Conservation (phyloP, 139 green algal species). For the Picochlorum sp. region DNA sequence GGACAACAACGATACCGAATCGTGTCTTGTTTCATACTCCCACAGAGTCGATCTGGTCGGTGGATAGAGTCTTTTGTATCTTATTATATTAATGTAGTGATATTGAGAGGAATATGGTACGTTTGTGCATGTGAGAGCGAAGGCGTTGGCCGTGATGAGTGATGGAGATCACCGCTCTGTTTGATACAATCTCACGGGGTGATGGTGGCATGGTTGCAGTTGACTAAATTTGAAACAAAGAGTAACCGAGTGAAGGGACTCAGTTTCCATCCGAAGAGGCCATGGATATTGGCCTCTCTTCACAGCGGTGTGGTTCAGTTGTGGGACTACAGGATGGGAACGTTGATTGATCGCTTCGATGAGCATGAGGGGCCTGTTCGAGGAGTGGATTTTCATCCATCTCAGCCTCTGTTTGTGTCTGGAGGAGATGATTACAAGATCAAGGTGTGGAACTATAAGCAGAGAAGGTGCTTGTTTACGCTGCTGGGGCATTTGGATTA, state of each 20-base stretch:
- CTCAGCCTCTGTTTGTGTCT: slow-evolving; percentile 97
- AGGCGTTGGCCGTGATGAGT: too few species aligned
- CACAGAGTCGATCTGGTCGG: too few species aligned
- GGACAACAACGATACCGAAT: too few species aligned
- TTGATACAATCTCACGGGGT: too few species aligned
- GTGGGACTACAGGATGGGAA: slow-evolving; percentile 99
- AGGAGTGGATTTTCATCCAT: slow-evolving; percentile 93
- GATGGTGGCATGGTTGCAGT: slow-evolving; percentile 13
- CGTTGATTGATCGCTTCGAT: slow-evolving; percentile 98
- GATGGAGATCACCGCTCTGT: too few species aligned
- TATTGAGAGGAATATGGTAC: too few species aligned
- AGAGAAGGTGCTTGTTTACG: slow-evolving; percentile 94
- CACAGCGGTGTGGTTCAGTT: slow-evolving; percentile 99
- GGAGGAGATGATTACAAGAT: slow-evolving; percentile 98
- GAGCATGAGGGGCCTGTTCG: slow-evolving; percentile 98
- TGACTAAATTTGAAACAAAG: slow-evolving; percentile 95
- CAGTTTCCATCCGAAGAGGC: slow-evolving; percentile 95
- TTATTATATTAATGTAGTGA: too few species aligned
- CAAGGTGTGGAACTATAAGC: slow-evolving; percentile 99
- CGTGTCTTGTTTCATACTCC: too few species aligned
- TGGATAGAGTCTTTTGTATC: too few species aligned
- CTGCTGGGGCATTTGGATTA: slow-evolving; percentile 99
- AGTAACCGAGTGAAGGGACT: slow-evolving; percentile 96
- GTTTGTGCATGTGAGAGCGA: too few species aligned
- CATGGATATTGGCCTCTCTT: slow-evolving; percentile 97